Evolutionary conservation across 345 rosid genomes (phyloP), one percentile per base, ranked within the genome.

Genomic region (Linum usitatissimum): DNA sequence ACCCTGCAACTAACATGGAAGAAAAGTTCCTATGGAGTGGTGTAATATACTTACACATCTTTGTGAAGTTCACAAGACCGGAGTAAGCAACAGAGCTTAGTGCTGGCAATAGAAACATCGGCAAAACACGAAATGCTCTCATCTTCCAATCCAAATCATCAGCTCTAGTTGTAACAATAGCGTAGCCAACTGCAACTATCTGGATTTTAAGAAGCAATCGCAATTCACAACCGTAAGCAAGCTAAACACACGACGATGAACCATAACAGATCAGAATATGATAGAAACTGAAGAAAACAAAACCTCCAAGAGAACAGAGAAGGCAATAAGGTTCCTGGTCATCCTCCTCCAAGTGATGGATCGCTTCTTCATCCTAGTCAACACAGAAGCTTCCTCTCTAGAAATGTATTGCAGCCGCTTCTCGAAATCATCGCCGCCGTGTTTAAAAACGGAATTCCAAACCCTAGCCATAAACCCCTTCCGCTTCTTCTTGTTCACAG

Each of bases 391-490:
- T 78, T 93, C 99, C 76, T 93, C 99, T 80, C 70, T 93, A 31
- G 90, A 80, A 55, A 93, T 87, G 72, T 79, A 66, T 60, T 86
- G 76, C 71, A 93, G 81, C 51, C 94, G 75, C 94, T 87, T 93
- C 94, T 86, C 91, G 62, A 93, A 86, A 82, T 93, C 92, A 53
- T 87, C 92, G 4, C 88, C 92, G 4, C 88, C 75, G 30, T 75
- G 77, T 14, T 86, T 77, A 67, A 87, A 89, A 40, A 92, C 62
- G 9, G 79, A 80, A 18, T 78, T 81, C 96, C 93, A 90, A 19
- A 93, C 56, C 51, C 97, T 84, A 34, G 90, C 83, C 30, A 93
- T 57, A 39, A 90, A 17, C 21, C 97, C 96, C 68, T 75, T 80
- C 49, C 68, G 69, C 75, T 78, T 85, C 80, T 77, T 79, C 76